A percentile compares a stretch with the other conserved stretches of the same genome.
Evolutionary conservation across 164 flowering plant species (phyloP).

Genomic region (Piper betle): DNA sequence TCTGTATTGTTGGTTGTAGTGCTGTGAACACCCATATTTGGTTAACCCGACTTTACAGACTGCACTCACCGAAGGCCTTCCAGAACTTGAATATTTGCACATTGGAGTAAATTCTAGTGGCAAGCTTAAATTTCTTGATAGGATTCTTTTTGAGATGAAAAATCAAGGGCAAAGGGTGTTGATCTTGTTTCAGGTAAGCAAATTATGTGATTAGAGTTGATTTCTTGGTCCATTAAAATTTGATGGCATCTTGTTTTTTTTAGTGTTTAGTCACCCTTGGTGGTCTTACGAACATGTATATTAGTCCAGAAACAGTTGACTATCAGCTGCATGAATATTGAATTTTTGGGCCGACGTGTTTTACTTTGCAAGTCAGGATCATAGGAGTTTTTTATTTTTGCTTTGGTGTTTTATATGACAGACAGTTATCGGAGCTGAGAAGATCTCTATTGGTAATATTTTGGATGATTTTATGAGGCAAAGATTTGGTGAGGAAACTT

Average conservation of each 20-base stretch:
- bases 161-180: conserved; percentile 40
- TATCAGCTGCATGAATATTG: neutral
- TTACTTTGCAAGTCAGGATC: too few species aligned
- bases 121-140: conserved; percentile 70
- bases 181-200: conserved; percentile 66
- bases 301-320: too few species aligned
- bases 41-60: conserved; percentile 36
- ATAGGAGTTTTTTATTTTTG: too few species aligned
- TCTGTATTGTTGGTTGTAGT: conserved; percentile 30
- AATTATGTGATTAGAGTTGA: neutral
- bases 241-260: neutral
- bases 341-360: neutral
- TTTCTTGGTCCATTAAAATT: neutral
- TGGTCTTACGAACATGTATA: neutral
- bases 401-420: conserved; percentile 15
- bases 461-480: conserved; percentile 69
- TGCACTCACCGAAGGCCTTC: conserved; percentile 26
- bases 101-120: conserved; percentile 81
- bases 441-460: conserved; percentile 42
- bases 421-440: conserved; percentile 44
- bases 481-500: conserved; percentile 68
- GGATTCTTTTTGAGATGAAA: conserved; percentile 43
- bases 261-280: neutral
- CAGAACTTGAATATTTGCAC: conserved; percentile 34
- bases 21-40: conserved; percentile 85